A percentile compares a stretch with the other conserved stretches of the same genome.
Evolutionary conservation across 2,329 filamentous ascomycete species (phyloP).

Genomic region (Tolypocladium inflatum): DNA sequence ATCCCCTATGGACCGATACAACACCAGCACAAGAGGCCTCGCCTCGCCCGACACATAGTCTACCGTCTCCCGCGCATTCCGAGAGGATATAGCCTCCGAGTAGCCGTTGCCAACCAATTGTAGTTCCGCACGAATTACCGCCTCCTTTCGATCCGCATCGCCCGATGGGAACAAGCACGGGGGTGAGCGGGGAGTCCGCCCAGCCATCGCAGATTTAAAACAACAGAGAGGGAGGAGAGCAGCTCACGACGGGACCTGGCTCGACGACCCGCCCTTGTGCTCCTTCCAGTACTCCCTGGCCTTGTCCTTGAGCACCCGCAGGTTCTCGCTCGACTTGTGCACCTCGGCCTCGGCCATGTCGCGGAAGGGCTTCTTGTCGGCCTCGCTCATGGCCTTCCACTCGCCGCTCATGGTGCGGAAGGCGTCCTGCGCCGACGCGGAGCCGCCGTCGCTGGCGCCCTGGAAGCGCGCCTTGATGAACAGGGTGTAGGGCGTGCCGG

Average conservation of each 20-base stretch:
- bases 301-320: constrained; percentile 19
- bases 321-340: constrained; percentile 5
- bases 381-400: constrained; percentile 33
- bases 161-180: neutral
- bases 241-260: constrained; percentile 3
- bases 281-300: constrained; percentile 11
- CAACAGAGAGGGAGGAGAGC: neutral
- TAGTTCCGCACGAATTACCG: neutral
- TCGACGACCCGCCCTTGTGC: constrained; percentile 1
- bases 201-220: neutral
- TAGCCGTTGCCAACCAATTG: neutral
- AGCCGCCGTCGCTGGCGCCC: constrained; percentile 12
- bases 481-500: constrained; percentile 19
- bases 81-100: neutral
- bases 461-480: constrained; percentile 30
- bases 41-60: neutral
- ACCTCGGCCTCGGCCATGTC: constrained; percentile 15
- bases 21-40: neutral
- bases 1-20: neutral
- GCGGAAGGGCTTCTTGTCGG: constrained; percentile 31
- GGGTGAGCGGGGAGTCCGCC: neutral
- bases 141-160: neutral
- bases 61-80: neutral
- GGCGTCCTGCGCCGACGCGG: constrained; percentile 6
- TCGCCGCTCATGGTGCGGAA: constrained; percentile 17